Percentiles rank a stretch among this genome's conserved stretches.
Evolutionary conservation across 306 rosid genomes (phyloP).

Genomic region (Fagus sylvatica): DNA sequence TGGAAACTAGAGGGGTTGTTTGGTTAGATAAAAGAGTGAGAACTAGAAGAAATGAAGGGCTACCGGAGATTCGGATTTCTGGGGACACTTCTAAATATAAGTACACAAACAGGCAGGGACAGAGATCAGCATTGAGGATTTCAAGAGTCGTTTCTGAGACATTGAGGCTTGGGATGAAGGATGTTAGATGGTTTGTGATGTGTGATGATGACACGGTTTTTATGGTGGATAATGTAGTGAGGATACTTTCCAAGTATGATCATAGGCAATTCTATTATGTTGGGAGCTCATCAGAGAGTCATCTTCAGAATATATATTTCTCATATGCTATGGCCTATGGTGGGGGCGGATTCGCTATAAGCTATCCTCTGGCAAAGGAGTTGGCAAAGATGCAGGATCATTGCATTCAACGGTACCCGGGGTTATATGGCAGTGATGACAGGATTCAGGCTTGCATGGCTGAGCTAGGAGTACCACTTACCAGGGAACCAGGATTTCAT

Average conservation of each 20-base stretch:
- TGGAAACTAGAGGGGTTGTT: constrained; percentile 74
- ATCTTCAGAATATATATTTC: constrained; percentile 79
- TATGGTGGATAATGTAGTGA: constrained; percentile 69
- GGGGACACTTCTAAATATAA: constrained; percentile 52
- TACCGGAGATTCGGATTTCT: constrained; percentile 74
- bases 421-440: constrained; percentile 87
- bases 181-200: constrained; percentile 93
- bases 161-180: constrained; percentile 74
- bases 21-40: constrained; percentile 67
- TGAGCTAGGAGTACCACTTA: constrained; percentile 89
- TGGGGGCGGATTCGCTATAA: constrained; percentile 93
- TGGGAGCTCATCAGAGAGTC: constrained; percentile 90
- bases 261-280: constrained; percentile 74
- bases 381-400: constrained; percentile 81
- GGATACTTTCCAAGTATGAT: constrained; percentile 65
- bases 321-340: constrained; percentile 93
- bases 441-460: constrained; percentile 96
- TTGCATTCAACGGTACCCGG: constrained; percentile 81
- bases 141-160: constrained; percentile 85
- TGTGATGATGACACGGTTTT: constrained; percentile 93
- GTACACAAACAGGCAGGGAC: constrained; percentile 69
- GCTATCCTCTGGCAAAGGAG: constrained; percentile 80
- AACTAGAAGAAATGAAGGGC: constrained; percentile 33
- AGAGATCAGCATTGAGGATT: constrained; percentile 81
- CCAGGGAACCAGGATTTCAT: constrained; percentile 86